These are phyloP conservation scores for Volutella citrinella DNA, from an alignment of 2,329 filamentous ascomycete genomes.

Conservation along the genomic window DNA sequence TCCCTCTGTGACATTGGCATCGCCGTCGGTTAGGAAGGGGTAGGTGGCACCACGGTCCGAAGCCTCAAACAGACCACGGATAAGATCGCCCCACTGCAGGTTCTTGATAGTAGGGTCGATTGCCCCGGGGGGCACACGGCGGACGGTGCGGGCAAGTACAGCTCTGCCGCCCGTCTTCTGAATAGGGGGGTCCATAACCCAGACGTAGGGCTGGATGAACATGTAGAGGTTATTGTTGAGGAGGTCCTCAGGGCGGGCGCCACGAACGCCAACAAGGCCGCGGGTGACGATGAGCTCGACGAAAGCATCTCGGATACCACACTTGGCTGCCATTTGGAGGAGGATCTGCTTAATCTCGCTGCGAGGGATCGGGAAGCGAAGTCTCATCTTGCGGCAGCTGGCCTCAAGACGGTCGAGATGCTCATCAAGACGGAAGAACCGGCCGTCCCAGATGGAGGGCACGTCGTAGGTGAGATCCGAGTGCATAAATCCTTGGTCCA, in stretches of 20 bases:
- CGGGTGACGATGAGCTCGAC: slow-evolving; percentile 50
- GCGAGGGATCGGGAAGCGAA: slow-evolving; percentile 38
- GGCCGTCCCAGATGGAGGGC: slow-evolving; percentile 48
- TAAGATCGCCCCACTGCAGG: slow-evolving; percentile 48
- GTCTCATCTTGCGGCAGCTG: slow-evolving; percentile 43
- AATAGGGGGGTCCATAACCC: slow-evolving; percentile 45
- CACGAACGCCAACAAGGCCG: slow-evolving; percentile 41
- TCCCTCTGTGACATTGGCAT: slow-evolving; percentile 47
- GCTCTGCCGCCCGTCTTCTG: slow-evolving; percentile 40
- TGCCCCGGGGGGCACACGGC: slow-evolving; percentile 40
- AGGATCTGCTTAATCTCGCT: slow-evolving; percentile 38
- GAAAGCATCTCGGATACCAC: slow-evolving; percentile 47
- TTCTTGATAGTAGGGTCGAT: slow-evolving; percentile 53
- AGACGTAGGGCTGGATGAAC: slow-evolving; percentile 46
- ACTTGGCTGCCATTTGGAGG: slow-evolving; percentile 42
- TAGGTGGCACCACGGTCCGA: slow-evolving; percentile 43
- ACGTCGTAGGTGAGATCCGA: slow-evolving; percentile 53
- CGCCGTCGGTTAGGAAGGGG: slow-evolving; percentile 49
- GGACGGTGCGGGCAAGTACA: slow-evolving; percentile 43
- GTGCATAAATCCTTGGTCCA: slow-evolving; percentile 51
- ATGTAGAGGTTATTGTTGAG: slow-evolving; percentile 46
- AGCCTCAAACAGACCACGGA: slow-evolving; percentile 44
- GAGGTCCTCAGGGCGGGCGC: slow-evolving; percentile 29
- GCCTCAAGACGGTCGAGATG: slow-evolving; percentile 42
- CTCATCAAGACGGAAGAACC: slow-evolving; percentile 50